Evolutionary conservation across 768 basidiomycete genomes (phyloP).

Genomic region (Trametes cinnabarina): DNA sequence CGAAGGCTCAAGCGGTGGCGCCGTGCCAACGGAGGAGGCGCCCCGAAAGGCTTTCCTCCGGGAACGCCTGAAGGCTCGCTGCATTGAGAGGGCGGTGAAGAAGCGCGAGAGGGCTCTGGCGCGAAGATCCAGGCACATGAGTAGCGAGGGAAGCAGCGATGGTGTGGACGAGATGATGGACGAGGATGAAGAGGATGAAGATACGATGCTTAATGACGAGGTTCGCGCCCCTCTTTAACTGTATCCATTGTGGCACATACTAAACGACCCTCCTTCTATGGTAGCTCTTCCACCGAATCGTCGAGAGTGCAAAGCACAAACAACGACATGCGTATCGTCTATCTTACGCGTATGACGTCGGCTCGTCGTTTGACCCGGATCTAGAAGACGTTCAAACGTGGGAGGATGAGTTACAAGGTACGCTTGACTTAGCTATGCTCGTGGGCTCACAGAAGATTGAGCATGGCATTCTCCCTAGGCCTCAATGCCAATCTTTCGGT

Average conservation of each 20-base stretch:
- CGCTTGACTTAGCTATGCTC: slow-evolving; percentile 5
- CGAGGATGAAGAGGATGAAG: slow-evolving; percentile 55
- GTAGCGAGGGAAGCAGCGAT: slow-evolving; percentile 49
- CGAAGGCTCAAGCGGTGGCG: neutral
- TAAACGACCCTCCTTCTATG: slow-evolving; percentile 23
- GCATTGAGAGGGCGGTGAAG: slow-evolving; percentile 58
- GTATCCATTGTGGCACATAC: neutral
- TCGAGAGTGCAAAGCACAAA: slow-evolving; percentile 52
- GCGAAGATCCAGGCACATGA: slow-evolving; percentile 29
- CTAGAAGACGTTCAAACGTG: slow-evolving; percentile 61
- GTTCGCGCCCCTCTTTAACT: slow-evolving; percentile 30
- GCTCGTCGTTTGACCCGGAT: slow-evolving; percentile 74
- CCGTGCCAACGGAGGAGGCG: slow-evolving; percentile 33
- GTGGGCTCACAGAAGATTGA: neutral
- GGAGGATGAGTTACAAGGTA: slow-evolving; percentile 56
- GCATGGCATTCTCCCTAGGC: neutral
- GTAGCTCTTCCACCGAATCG: slow-evolving; percentile 70
- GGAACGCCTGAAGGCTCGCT: slow-evolving; percentile 59
- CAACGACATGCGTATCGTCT: slow-evolving; percentile 53
- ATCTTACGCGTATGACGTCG: slow-evolving; percentile 67
- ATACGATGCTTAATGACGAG: slow-evolving; percentile 61
- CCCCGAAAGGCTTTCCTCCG: slow-evolving; percentile 55
- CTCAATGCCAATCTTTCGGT: slow-evolving; percentile 24
- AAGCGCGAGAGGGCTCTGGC: slow-evolving; percentile 49
- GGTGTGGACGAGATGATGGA: slow-evolving; percentile 51